These are phyloP conservation scores for Cajanus cajan DNA, from an alignment of 306 rosid species.

Conservation along the genomic window DNA sequence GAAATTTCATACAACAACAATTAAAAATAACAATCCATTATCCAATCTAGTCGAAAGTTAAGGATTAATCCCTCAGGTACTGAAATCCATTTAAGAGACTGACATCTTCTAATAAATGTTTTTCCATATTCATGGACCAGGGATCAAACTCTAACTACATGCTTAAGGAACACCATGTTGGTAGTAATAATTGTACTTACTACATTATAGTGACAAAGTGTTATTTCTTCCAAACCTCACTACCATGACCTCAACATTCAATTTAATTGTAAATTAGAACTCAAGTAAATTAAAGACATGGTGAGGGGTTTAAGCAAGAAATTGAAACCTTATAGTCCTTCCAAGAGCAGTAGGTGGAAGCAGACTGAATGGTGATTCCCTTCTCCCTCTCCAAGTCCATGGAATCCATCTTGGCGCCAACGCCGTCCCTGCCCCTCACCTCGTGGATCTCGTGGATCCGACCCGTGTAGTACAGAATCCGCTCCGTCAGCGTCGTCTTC, in stretches of 20 bases:
- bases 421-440: slow-evolving; percentile 92
- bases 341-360: slow-evolving; percentile 94
- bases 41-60: neutral
- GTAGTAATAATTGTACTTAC: too few relatives aligned
- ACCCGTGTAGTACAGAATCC: slow-evolving; percentile 81
- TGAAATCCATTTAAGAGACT: too few relatives aligned
- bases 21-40: neutral
- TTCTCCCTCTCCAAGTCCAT: slow-evolving; percentile 98
- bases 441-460: slow-evolving; percentile 95
- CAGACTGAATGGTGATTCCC: slow-evolving; percentile 93
- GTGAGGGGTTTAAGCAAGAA: neutral
- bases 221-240: neutral
- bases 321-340: slow-evolving; percentile 56
- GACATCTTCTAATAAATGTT: too few relatives aligned
- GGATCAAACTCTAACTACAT: too few relatives aligned
- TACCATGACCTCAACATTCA: neutral
- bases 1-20: neutral
- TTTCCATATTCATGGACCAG: too few relatives aligned
- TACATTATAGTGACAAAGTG: too few relatives aligned
- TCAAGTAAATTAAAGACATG: neutral
- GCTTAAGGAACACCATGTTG: too few relatives aligned
- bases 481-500: slow-evolving; percentile 95
- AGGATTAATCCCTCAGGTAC: too few relatives aligned
- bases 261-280: neutral
- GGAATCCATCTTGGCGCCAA: slow-evolving; percentile 97